Conservation (phyloP, 2,329 filamentous ascomycete genomes). For the Beauveria brongniartii region DNA sequence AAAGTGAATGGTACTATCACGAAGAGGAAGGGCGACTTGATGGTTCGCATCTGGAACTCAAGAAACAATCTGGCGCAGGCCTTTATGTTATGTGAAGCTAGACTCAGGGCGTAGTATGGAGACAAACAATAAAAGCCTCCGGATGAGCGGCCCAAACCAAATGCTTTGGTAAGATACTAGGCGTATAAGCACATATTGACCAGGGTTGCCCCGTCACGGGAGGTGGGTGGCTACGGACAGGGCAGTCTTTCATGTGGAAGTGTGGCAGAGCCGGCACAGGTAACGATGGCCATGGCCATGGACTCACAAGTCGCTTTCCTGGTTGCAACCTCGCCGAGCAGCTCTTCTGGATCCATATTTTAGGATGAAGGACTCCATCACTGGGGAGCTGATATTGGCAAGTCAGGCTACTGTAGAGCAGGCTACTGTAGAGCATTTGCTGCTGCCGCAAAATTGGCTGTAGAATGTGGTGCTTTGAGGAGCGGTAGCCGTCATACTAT, state of each 20-base stretch:
- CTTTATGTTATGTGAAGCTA: constrained; percentile 10
- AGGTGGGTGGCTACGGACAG: background rate
- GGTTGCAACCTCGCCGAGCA: constrained; percentile 3
- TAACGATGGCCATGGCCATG: constrained; percentile 7
- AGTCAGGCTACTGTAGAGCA: constrained; percentile 4
- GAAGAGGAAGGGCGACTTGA: constrained; percentile 8
- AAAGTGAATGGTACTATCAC: constrained; percentile 4
- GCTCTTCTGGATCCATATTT: constrained; percentile 1
- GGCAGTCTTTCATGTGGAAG: constrained; percentile 3
- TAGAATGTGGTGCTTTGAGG: background rate
- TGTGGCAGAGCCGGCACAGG: background rate
- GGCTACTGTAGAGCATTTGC: background rate
- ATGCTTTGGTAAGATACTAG: constrained; percentile 12
- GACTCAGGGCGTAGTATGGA: background rate
- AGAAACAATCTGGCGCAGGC: background rate
- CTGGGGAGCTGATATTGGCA: constrained; percentile 1
- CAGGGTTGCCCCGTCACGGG: background rate
- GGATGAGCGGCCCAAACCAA: constrained; percentile 12
- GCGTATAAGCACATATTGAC: constrained; percentile 9
- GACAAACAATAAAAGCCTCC: background rate
- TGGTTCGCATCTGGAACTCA: background rate
- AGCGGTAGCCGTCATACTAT: constrained; percentile 1
- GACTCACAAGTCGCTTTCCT: constrained; percentile 5
- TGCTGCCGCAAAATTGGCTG: background rate
- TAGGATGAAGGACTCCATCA: background rate